Evolutionary conservation across 1,139 yeast genomes (phyloP).

Genomic region (Blastobotrys proliferans): DNA sequence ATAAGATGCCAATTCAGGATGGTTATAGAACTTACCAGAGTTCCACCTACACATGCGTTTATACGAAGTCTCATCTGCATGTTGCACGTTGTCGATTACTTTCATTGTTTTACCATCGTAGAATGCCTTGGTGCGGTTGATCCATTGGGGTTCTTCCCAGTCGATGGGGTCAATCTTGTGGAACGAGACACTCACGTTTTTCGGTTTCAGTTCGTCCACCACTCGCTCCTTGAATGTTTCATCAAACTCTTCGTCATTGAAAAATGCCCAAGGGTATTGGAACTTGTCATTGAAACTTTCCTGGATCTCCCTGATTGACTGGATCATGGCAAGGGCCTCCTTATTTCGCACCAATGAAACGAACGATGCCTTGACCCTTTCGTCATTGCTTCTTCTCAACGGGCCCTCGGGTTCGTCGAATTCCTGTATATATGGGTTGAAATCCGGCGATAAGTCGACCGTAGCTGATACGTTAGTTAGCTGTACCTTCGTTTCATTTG

Average conservation of each 20-base stretch:
- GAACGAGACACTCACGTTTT: conserved; percentile 41
- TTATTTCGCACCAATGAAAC: conserved; percentile 64
- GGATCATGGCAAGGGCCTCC: conserved; percentile 49
- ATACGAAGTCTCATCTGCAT: conserved; percentile 58
- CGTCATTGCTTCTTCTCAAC: conserved; percentile 1
- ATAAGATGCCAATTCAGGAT: conserved; percentile 54
- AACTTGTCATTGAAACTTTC: conserved; percentile 61
- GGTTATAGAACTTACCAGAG: conserved; percentile 57
- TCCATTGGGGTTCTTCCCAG: conserved; percentile 64
- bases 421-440: neutral
- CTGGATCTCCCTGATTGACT: conserved; percentile 58
- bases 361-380: conserved; percentile 71
- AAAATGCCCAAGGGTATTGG: conserved; percentile 73
- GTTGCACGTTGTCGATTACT: conserved; percentile 50
- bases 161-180: conserved; percentile 48
- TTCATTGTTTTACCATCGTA: conserved; percentile 40
- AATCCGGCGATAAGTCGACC: too few species aligned
- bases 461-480: too few species aligned
- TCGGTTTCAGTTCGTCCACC: too few species aligned
- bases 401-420: conserved; percentile 7
- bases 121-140: conserved; percentile 45
- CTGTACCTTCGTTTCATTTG: too few species aligned
- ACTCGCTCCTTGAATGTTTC: conserved; percentile 49
- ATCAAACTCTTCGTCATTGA: conserved; percentile 66
- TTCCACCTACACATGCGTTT: conserved; percentile 80